Conservation (phyloP, 208 protist genomes). For the Naegleria fowleri region DNA sequence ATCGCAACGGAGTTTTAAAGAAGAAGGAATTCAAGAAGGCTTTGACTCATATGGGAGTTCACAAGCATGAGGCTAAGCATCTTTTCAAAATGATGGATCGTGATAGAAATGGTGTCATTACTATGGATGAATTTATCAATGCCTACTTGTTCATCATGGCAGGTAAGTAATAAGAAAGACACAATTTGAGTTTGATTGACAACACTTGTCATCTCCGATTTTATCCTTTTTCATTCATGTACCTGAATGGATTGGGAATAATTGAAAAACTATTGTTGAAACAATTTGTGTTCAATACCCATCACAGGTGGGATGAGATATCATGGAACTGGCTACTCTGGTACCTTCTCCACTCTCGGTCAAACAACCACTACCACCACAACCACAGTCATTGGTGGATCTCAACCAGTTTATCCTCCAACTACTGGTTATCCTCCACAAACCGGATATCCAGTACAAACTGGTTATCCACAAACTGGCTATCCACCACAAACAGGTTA, state of each 20-base stretch:
- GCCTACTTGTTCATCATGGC: not conserved
- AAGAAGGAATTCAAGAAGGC: not conserved
- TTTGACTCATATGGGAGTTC: not conserved
- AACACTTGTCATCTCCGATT: too few relatives aligned
- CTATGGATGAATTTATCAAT: not conserved
- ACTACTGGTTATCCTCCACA: not conserved
- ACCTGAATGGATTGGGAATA: too few relatives aligned
- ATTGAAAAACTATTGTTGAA: too few relatives aligned
- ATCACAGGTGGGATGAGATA: not conserved
- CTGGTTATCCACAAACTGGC: not conserved
- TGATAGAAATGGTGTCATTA: not conserved
- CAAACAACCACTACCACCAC: not conserved
- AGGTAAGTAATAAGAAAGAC: too few relatives aligned
- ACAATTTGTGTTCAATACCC: too few relatives aligned
- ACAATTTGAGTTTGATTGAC: too few relatives aligned
- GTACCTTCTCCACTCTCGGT: not conserved
- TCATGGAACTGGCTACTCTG: not conserved
- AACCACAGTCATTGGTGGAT: not conserved
- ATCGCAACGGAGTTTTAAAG: not conserved
- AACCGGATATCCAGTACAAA: not conserved
- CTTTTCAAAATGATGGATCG: not conserved
- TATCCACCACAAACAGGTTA: not conserved
- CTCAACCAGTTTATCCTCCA: not conserved
- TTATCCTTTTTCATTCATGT: too few relatives aligned
- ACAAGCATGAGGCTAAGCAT: not conserved